phyloP scores from a whole-genome alignment of 805 yeast genomes.

The Wickerhamomyces ciferrii region DNA sequence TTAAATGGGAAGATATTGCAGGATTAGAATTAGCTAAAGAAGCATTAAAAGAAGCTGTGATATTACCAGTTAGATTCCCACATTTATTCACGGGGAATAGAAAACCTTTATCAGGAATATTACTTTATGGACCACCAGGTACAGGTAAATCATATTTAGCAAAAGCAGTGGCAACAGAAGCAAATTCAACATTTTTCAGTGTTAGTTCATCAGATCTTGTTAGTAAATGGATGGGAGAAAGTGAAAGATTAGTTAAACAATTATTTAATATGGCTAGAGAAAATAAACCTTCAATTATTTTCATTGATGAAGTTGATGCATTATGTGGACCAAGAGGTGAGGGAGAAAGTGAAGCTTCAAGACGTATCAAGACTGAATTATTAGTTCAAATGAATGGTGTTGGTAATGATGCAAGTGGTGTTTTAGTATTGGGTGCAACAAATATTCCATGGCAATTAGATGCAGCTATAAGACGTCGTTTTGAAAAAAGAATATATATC shows the following conservation, averaged over 20 bases:
- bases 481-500: slow-evolving; percentile 91
- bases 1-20: slow-evolving; percentile 93
- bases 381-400: slow-evolving; percentile 99
- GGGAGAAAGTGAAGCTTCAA: slow-evolving; percentile 93
- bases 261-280: slow-evolving; percentile 95
- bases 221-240: slow-evolving; percentile 99
- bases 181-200: slow-evolving; percentile 93
- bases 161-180: slow-evolving; percentile 98
- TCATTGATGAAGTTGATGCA: slow-evolving; percentile 98
- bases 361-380: slow-evolving; percentile 93
- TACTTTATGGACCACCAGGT: slow-evolving; percentile 92
- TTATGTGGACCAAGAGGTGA: slow-evolving; percentile 97
- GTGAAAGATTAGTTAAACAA: slow-evolving; percentile 93
- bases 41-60: slow-evolving; percentile 95
- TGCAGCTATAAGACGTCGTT: slow-evolving; percentile 95
- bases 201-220: slow-evolving; percentile 96
- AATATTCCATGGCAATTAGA: slow-evolving; percentile 99
- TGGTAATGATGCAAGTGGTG: slow-evolving; percentile 91
- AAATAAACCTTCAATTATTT: slow-evolving; percentile 90
- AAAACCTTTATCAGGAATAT: slow-evolving; percentile 86
- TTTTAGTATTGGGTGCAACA: slow-evolving; percentile 93
- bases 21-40: slow-evolving; percentile 95
- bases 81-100: slow-evolving; percentile 93
- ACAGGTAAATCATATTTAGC: slow-evolving; percentile 97
- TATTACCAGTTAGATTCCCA: slow-evolving; percentile 92